Percentiles rank a stretch among this genome's conserved stretches.
phyloP scores from a whole-genome alignment of 2,329 filamentous ascomycete genomes.

The Curvularia spicifera region DNA sequence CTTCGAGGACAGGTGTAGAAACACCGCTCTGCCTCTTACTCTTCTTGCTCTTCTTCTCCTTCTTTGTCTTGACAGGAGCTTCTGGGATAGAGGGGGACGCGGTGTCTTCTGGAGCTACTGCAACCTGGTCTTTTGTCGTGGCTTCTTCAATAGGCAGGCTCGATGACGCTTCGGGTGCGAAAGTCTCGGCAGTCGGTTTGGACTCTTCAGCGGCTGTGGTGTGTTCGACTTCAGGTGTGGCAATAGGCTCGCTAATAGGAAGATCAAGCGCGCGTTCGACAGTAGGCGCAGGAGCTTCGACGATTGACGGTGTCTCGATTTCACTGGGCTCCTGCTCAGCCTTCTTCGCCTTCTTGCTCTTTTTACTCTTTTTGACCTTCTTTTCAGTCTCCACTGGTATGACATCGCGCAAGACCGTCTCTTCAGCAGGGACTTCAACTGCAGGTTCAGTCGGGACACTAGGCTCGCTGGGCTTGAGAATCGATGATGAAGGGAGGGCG shows the following conservation, averaged over 20 bases:
- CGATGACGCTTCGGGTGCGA: neutral
- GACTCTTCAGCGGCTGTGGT: neutral
- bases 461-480: conserved; percentile 1
- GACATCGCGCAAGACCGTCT: conserved; percentile 18
- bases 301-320: conserved; percentile 16
- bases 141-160: neutral
- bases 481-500: neutral
- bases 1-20: conserved; percentile 16
- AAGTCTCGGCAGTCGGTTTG: neutral
- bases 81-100: conserved; percentile 6
- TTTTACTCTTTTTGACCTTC: conserved; percentile 35
- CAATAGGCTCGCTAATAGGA: neutral
- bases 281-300: conserved; percentile 8
- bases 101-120: neutral
- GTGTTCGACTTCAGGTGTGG: neutral
- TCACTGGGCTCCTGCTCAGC: conserved; percentile 29
- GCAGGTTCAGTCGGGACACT: conserved; percentile 7
- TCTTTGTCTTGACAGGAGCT: conserved; percentile 29
- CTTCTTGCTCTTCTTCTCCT: conserved; percentile 30
- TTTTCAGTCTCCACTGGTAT: conserved; percentile 26
- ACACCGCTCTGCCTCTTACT: conserved; percentile 22
- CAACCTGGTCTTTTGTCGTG: neutral
- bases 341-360: conserved; percentile 34
- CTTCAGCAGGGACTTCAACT: conserved; percentile 3
- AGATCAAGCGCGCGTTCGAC: conserved; percentile 14